A percentile compares a stretch with the other conserved stretches of the same genome.
phyloP scores from a whole-genome alignment of 768 basidiomycete genomes.

The Lactifluus subvellereus region DNA sequence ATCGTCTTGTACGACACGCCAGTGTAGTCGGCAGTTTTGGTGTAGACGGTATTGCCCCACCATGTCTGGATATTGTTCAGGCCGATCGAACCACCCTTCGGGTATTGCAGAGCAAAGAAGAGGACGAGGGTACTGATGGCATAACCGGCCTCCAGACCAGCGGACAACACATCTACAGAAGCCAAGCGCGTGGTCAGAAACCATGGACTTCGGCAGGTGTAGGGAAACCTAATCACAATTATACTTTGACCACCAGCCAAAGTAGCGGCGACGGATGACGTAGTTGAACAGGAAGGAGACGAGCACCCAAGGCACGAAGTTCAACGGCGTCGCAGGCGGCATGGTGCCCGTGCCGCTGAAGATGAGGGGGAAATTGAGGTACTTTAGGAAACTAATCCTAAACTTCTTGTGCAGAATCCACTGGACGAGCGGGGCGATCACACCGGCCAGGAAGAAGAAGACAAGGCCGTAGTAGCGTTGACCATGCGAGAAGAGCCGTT shows the following conservation, averaged over 20 bases:
- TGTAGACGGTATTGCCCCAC: constrained; percentile 59
- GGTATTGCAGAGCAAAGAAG: constrained; percentile 60
- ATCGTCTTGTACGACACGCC: constrained; percentile 19
- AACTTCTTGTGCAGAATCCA: constrained; percentile 39
- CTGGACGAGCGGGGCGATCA: constrained; percentile 49
- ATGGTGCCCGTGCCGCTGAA: constrained; percentile 38
- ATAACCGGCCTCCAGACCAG: constrained; percentile 63
- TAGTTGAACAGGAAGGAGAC: constrained; percentile 36
- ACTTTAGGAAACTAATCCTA: constrained; percentile 36
- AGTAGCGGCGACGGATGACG: constrained; percentile 35
- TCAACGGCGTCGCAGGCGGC: constrained; percentile 40
- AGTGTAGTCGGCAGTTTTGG: constrained; percentile 30
- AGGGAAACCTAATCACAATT: constrained; percentile 26
- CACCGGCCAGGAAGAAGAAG: constrained; percentile 77
- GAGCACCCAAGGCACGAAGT: constrained; percentile 37
- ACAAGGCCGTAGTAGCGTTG: constrained; percentile 33
- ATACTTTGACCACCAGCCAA: constrained; percentile 38
- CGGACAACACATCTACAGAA: constrained; percentile 52
- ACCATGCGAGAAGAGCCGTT: constrained; percentile 28
- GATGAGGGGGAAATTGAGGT: constrained; percentile 53
- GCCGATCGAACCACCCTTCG: constrained; percentile 55
- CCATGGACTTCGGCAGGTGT: not conserved
- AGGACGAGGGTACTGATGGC: constrained; percentile 50
- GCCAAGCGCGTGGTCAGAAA: constrained; percentile 27
- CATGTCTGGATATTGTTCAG: constrained; percentile 46